Base-by-base conservation (phyloP, 192 early-diverging fungal species). In the Gryganskiella cystojenkinii region DNA sequence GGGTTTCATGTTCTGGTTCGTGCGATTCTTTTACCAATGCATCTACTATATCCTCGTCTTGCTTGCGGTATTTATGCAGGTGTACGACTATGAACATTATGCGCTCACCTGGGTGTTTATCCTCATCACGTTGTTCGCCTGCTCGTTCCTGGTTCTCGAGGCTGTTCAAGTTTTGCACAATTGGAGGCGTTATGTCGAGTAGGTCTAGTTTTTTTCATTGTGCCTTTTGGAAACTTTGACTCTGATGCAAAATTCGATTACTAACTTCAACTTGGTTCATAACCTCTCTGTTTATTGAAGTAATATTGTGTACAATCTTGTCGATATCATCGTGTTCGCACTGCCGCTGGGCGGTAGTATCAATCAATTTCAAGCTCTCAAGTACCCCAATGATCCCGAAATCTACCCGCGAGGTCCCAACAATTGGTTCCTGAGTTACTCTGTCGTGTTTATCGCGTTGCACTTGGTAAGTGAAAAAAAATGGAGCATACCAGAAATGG, bases 401-500 rank as follows among this genome's bases (percentile, higher is more conserved):
- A 9, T 40, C 5, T 40, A 40, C 13, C 37, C 37, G 5, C 37
- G 37, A 9, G 50, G 33, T 60, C 13, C 11, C 33, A 40, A 55
- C 37, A 10, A 25, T 14, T 27, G 24, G 2, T 1, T 44, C 8
- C 34, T 70, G 8, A 70, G 68, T 54, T 70, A 60, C 25, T 61
- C 58, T 1, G 43, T 70, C 17, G 56, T 70, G 5, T 54, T 70
- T 22, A 14, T 70, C 7, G 59, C 53, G 22, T 34, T 70, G 4
- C 68, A 70, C 43, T 19, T 61, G 59, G 68, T 70, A 46, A 22
- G 67, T 52, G 37, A 40, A 40, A 40, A 40, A n/a, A n/a, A n/a
- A n/a, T n/a, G n/a, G n/a, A n/a, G n/a, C n/a, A n/a, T n/a, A n/a
- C n/a, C n/a, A n/a, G n/a, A n/a, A n/a, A n/a, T n/a, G n/a, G n/a